A percentile compares a stretch with the other conserved stretches of the same genome.
phyloP scores from a whole-genome alignment of 148 eudicot species.

The Chenopodium album region DNA sequence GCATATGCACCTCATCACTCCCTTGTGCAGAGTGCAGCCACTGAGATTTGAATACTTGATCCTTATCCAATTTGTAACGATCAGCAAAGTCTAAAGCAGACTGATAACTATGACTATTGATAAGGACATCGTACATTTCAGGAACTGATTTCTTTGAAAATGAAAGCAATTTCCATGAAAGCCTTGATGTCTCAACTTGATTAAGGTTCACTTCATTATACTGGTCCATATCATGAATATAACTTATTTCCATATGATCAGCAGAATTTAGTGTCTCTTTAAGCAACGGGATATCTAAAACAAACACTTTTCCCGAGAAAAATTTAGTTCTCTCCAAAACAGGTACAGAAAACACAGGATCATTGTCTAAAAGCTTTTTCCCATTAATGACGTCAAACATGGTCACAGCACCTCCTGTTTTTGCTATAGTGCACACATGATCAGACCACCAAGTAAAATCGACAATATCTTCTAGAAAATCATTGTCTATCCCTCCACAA shows the following conservation, averaged over 20 bases:
- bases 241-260: slow-evolving; percentile 28
- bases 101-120: slow-evolving; percentile 53
- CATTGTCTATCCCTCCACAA: slow-evolving; percentile 35
- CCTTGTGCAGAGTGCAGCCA: slow-evolving; percentile 81
- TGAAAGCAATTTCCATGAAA: slow-evolving; percentile 67
- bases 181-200: slow-evolving; percentile 39
- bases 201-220: slow-evolving; percentile 38
- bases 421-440: slow-evolving; percentile 53
- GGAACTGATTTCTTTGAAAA: slow-evolving; percentile 64
- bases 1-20: slow-evolving; percentile 52
- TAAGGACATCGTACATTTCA: slow-evolving; percentile 74
- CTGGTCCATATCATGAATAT: slow-evolving; percentile 38
- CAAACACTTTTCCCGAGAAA: slow-evolving; percentile 54
- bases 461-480: slow-evolving; percentile 41
- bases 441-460: slow-evolving; percentile 99
- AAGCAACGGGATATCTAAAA: slow-evolving; percentile 55
- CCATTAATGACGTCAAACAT: slow-evolving; percentile 54
- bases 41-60: slow-evolving; percentile 74
- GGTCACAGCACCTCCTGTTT: slow-evolving; percentile 50
- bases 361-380: slow-evolving; percentile 41
- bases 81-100: slow-evolving; percentile 76
- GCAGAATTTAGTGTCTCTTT: slow-evolving; percentile 36
- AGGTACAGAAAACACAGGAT: slow-evolving; percentile 54
- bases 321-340: slow-evolving; percentile 51
- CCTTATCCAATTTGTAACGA: slow-evolving; percentile 74